A percentile compares a stretch with the other conserved stretches of the same genome.
Conservation (phyloP, 2,329 filamentous ascomycete species). For the Aspergillus jensenii region DNA sequence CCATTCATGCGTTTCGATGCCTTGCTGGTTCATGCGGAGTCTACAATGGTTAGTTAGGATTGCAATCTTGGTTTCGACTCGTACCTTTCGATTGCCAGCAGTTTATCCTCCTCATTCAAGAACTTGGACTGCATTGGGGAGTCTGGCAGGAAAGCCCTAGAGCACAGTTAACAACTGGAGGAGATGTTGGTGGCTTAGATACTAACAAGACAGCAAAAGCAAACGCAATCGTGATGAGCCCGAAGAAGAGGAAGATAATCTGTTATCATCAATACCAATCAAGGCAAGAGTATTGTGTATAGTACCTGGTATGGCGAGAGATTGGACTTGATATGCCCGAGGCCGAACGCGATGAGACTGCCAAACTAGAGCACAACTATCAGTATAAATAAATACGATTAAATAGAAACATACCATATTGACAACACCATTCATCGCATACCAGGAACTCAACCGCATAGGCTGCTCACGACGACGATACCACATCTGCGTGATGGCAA, state of each 20-base stretch:
- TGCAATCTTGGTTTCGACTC: no score
- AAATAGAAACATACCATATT: constrained; percentile 42
- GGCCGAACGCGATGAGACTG: constrained; percentile 56
- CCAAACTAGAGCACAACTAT: constrained; percentile 36
- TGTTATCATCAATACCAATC: background rate
- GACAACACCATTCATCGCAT: constrained; percentile 57
- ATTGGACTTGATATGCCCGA: constrained; percentile 48
- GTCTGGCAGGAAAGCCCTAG: constrained; percentile 58
- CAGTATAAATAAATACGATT: background rate
- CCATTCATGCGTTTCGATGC: constrained; percentile 44
- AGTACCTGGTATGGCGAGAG: constrained; percentile 54
- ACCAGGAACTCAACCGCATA: constrained; percentile 53
- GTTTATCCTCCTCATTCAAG: constrained; percentile 55
- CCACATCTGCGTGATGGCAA: constrained; percentile 57
- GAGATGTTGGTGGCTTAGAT: no score
- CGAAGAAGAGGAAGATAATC: constrained; percentile 39
- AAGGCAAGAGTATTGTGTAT: no score
- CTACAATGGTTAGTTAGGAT: no score
- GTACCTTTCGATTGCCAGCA: constrained; percentile 57
- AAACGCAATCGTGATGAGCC: constrained; percentile 53
- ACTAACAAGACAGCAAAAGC: constrained; percentile 50
- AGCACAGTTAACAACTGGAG: background rate
- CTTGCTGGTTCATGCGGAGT: constrained; percentile 52
- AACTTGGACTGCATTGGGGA: constrained; percentile 62
- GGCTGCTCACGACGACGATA: constrained; percentile 55